A percentile compares a stretch with the other conserved stretches of the same genome.
Conservation (phyloP, 305 asterid species). For the Andrographis paniculata region DNA sequence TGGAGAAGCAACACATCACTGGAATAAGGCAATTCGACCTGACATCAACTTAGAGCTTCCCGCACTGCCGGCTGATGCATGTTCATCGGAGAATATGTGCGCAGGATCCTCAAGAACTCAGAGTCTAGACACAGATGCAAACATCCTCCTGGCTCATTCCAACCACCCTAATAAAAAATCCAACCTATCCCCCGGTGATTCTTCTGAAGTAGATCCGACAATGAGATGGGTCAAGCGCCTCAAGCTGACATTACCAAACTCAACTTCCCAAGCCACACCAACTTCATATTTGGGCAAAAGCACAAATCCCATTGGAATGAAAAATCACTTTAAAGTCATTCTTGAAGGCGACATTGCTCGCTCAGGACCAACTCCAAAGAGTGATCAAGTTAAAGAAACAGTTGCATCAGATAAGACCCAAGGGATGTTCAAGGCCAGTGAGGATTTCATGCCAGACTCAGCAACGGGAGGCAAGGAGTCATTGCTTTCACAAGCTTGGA, state of each 20-base stretch:
- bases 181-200: constrained; percentile 13
- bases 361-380: constrained; percentile 22
- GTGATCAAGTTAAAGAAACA: constrained; percentile 22
- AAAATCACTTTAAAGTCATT: constrained; percentile 14
- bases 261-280: constrained; percentile 28
- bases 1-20: constrained; percentile 14
- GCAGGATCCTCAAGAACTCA: constrained; percentile 60
- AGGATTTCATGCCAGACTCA: constrained; percentile 3
- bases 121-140: constrained; percentile 53
- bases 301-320: constrained; percentile 25
- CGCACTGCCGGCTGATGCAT: constrained; percentile 21
- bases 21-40: constrained; percentile 20
- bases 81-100: constrained; percentile 24
- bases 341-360: constrained; percentile 14
- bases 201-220: constrained; percentile 31
- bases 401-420: constrained; percentile 18
- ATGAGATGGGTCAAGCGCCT: constrained; percentile 69
- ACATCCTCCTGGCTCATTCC: constrained; percentile 26
- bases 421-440: constrained; percentile 14
- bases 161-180: constrained; percentile 30
- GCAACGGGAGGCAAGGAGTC: constrained; percentile 9
- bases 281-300: constrained; percentile 26
- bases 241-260: constrained; percentile 31
- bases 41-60: constrained; percentile 37
- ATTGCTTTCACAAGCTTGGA: constrained; percentile 53